Evolutionary conservation across 805 yeast genomes (phyloP).

Genomic region (Barnettozyma pratensis): DNA sequence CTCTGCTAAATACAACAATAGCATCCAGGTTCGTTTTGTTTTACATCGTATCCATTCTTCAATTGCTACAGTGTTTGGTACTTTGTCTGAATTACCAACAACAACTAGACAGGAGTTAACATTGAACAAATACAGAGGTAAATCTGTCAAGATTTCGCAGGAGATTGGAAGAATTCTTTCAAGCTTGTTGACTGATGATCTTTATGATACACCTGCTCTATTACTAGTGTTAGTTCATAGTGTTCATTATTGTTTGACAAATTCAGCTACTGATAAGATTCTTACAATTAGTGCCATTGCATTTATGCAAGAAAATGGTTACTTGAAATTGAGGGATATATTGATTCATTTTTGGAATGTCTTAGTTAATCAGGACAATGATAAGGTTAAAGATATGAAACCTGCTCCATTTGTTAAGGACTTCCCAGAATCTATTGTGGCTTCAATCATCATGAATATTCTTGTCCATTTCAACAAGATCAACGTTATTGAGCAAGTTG

Average conservation of each 20-base stretch:
- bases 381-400: conserved; percentile 27
- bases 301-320: conserved; percentile 50
- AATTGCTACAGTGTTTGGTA: conserved; percentile 36
- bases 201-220: conserved; percentile 22
- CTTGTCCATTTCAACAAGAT: conserved; percentile 43
- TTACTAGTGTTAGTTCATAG: conserved; percentile 33
- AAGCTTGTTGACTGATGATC: conserved; percentile 20
- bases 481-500: conserved; percentile 31
- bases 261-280: conserved; percentile 28
- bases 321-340: conserved; percentile 28
- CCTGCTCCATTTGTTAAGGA: conserved; percentile 33
- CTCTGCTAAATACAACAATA: conserved; percentile 58
- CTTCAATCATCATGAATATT: conserved; percentile 37
- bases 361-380: conserved; percentile 19
- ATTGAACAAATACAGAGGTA: conserved; percentile 31
- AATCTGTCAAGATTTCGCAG: conserved; percentile 37
- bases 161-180: conserved; percentile 23
- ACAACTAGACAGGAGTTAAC: conserved; percentile 42
- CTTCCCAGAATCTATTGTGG: conserved; percentile 30
- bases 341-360: conserved; percentile 25
- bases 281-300: conserved; percentile 37
- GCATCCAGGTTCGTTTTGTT: conserved; percentile 50
- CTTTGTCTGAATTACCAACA: conserved; percentile 40
- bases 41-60: conserved; percentile 43
- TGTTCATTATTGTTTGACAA: conserved; percentile 30